phyloP scores from a whole-genome alignment of 1,284 basidiomycete genomes.

The Malassezia nana region DNA sequence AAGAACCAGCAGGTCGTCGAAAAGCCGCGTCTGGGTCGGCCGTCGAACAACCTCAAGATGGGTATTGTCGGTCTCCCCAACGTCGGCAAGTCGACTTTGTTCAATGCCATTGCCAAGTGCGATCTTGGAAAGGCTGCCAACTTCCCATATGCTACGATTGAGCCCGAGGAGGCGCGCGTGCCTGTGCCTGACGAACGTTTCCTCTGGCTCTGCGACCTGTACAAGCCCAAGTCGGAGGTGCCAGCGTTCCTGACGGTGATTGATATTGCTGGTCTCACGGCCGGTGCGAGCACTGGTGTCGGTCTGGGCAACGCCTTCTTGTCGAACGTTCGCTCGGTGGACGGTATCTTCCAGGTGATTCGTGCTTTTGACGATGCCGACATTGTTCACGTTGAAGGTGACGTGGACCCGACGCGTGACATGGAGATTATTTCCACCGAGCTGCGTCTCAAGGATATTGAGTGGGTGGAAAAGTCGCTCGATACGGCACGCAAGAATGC shows the following conservation, averaged over 20 bases:
- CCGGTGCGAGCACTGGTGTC: constrained; percentile 93
- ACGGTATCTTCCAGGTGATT: constrained; percentile 98
- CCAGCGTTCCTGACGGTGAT: constrained; percentile 96
- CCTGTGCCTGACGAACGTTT: constrained; percentile 93
- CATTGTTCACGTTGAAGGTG: constrained; percentile 97
- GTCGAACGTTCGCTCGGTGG: constrained; percentile 92
- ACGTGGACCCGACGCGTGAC: constrained; percentile 88
- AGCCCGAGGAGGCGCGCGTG: constrained; percentile 62
- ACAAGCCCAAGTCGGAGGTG: constrained; percentile 79
- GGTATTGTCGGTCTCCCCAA: constrained; percentile 48
- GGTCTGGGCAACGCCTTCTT: constrained; percentile 97
- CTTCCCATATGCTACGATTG: constrained; percentile 93
- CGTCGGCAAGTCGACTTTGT: constrained; percentile 48
- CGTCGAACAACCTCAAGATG: constrained; percentile 48
- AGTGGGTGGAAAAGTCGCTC: constrained; percentile 90
- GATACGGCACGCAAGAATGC: constrained; percentile 53
- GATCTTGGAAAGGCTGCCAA: constrained; percentile 94
- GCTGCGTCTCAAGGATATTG: constrained; percentile 82
- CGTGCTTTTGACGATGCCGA: constrained; percentile 97
- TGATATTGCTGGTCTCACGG: constrained; percentile 93
- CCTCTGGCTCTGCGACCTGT: constrained; percentile 79
- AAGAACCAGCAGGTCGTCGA: constrained; percentile 30
- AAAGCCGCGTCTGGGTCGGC: constrained; percentile 41
- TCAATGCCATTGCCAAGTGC: constrained; percentile 77
- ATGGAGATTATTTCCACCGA: constrained; percentile 90